These are phyloP conservation scores for Cymodocea nodosa DNA, from an alignment of 116 monocot genomes.

Conservation along the genomic window DNA sequence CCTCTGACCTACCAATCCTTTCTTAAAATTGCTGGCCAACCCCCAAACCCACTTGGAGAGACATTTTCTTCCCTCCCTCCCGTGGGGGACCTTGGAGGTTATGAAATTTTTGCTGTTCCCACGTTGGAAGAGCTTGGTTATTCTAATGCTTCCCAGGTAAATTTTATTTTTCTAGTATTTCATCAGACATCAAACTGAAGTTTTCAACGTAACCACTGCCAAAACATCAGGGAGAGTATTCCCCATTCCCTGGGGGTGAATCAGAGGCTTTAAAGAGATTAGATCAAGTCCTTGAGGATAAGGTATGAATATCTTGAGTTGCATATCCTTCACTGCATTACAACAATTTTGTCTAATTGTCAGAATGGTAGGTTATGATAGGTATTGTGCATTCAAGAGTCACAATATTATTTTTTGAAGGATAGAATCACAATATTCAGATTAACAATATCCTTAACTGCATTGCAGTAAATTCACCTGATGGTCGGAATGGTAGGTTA, in stretches of 20 bases:
- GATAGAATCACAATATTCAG: too few relatives aligned
- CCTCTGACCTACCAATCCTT: constrained; percentile 87
- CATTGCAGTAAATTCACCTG: too few relatives aligned
- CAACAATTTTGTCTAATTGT: too few relatives aligned
- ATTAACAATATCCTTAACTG: too few relatives aligned
- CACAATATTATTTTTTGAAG: too few relatives aligned
- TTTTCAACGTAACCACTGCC: neutral
- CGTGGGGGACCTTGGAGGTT: constrained; percentile 44
- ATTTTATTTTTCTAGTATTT: neutral
- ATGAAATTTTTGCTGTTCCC: constrained; percentile 36
- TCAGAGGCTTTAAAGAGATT: constrained; percentile 1
- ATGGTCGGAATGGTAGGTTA: too few relatives aligned
- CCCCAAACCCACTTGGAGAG: constrained; percentile 30
- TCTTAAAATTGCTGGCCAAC: constrained; percentile 52
- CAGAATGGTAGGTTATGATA: too few relatives aligned
- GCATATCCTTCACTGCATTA: too few relatives aligned
- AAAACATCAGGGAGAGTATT: neutral
- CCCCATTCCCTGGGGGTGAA: constrained; percentile 2
- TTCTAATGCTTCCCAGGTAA: constrained; percentile 36
- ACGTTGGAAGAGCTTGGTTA: constrained; percentile 72
- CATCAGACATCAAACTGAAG: neutral
- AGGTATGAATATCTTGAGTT: neutral
- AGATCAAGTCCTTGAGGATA: neutral
- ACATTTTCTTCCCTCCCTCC: constrained; percentile 56
- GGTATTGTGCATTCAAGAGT: too few relatives aligned